Evolutionary conservation across 257 asterid species (phyloP), one percentile per base, ranked within the genome.

Genomic region (Ehretia macrophylla): DNA sequence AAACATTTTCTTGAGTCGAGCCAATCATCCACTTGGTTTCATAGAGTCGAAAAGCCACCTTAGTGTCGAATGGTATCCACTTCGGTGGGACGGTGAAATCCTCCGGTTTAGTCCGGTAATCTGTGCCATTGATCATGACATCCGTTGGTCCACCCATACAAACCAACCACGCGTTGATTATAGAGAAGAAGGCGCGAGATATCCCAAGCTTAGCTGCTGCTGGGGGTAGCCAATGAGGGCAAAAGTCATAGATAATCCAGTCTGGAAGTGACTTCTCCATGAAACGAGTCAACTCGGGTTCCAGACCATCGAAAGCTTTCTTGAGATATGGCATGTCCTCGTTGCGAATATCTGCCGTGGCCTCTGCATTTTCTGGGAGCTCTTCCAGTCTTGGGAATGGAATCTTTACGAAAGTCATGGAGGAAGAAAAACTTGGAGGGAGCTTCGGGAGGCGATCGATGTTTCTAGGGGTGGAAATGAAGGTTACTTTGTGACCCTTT

Each of bases 401-500:
- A 18, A 77, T 14, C 18, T 60, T 49, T 13, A 77, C 55, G 10
- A 72, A 55, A n/a, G 63, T 32, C 17, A 77, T 49, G 2, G 23
- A 27, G 35, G 63, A 19, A 14, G 72, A 40, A 0, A 65, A 44
- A 8, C n/a, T 14, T n/a, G 68, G 71, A 5, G 71, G 74, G 37
- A 58, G 16, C 12, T 44, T 38, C 1, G 74, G 74, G 18, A 77
- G 73, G 11, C 79, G 68, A 1, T 66, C 46, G 16, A 72, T 69
- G 68, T 77, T 77, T 58, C 52, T 73, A 0, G 74, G 68, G 5
- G 79, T 73, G 44, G 77, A 72, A 5, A 77, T 44, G 52, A 66
- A 77, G 54, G 74, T 35, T 5, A 77, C 38, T n/a, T 37, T 66
- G 79, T 65, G 69, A 18, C 82, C 82, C 48, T 32, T 69, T 22